Base-by-base conservation (phyloP, 768 basidiomycete species). In the Lactarius indigo region DNA sequence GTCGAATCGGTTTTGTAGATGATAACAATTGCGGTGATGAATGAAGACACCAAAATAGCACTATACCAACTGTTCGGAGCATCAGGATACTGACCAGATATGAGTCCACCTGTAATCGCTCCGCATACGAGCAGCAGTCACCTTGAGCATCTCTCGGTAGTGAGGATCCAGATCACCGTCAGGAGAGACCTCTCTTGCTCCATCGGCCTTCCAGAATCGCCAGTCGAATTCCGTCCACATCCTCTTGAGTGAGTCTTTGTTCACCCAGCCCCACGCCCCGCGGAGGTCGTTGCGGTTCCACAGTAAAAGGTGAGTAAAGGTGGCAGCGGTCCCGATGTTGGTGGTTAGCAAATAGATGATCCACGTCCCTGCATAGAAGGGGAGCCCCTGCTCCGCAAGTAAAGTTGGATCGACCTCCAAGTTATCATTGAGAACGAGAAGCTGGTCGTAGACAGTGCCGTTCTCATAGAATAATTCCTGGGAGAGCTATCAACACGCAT, bases 111-210 rank as follows among this genome's bases (percentile, higher is more conserved):
- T n/a, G 7, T 44, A 30, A n/a, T 15, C 20, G 20, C 2, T 10
- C 4, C 5, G 10, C 58, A 35, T 12, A 23, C 57, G 26, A n/a
- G 17, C 42, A 44, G 54, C 60, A 72, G 61, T 31, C 8, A 79
- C 82, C 78, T 83, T 83, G 20, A 82, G 75, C 82, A 83, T 83
- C 68, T 83, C 78, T 17, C 74, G 74, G 69, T 83, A 83, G 70
- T 83, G 82, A 8, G 82, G 82, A 60, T 83, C 82, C 7, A 82
- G 72, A 30, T 79, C 78, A 33, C 70, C 72, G 28, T 78, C 74
- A 2, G 73, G 61, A 7, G 73, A 66, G 1, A 59, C 63, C 13
- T 74, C 59, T 50, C 61, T 37, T n/a, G 76, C 82, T 1, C 80
- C 80, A 63, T 78, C 74, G 50, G 78, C 77, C 62, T 72, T 66